Conservation (phyloP, 139 green algal species). For the Dunaliella primolecta region DNA sequence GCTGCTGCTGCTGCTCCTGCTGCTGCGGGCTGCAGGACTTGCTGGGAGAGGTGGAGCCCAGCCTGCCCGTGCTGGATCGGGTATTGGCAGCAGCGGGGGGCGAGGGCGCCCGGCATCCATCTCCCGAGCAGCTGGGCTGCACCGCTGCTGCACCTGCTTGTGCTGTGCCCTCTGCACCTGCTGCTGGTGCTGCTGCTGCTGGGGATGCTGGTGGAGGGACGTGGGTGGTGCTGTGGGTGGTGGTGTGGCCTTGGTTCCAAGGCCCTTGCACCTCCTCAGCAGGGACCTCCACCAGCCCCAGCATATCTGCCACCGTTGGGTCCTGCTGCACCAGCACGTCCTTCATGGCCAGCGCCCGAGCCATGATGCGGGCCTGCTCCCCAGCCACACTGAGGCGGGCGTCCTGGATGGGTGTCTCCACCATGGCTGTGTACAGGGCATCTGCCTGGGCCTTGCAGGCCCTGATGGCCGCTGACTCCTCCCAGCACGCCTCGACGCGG, state of each 20-base stretch:
- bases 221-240: neutral
- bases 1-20: too few species aligned
- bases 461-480: slow-evolving; percentile 6
- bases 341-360: slow-evolving; percentile 2
- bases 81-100: neutral
- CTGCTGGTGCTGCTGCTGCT: neutral
- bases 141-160: neutral
- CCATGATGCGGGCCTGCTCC: slow-evolving; percentile 4
- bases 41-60: neutral
- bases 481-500: slow-evolving; percentile 5
- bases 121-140: neutral
- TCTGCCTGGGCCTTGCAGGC: neutral
- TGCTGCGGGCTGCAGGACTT: neutral
- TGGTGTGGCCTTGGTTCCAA: neutral
- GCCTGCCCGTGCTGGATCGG: neutral
- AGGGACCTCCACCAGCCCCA: neutral
- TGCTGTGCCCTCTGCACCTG: neutral
- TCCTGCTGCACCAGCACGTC: neutral
- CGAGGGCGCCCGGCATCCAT: neutral
- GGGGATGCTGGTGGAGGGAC: neutral
- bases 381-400: slow-evolving; percentile 1
- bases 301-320: neutral
- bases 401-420: neutral
- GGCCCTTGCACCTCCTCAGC: neutral
- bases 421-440: neutral